Conservation (phyloP, 1,284 basidiomycete genomes). For the Singerocomus rubriflavus region DNA sequence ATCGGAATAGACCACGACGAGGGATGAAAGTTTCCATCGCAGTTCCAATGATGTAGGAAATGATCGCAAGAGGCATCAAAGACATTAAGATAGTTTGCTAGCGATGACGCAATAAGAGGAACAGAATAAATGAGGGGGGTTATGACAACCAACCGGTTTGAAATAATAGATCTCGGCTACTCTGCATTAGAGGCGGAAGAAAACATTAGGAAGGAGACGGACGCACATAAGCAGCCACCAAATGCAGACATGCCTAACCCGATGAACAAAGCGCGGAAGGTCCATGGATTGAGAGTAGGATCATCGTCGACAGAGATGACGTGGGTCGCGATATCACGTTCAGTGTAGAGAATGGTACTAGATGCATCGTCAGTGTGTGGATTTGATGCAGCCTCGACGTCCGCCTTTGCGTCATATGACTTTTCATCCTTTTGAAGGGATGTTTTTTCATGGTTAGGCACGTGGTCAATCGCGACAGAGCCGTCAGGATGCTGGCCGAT, state of each 20-base stretch:
- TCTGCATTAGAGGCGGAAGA: neutral
- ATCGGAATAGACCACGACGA: constrained; percentile 44
- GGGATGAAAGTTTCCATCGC: constrained; percentile 46
- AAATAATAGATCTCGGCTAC: constrained; percentile 59
- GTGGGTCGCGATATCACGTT: constrained; percentile 49
- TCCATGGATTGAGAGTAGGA: constrained; percentile 53
- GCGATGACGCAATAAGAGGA: neutral
- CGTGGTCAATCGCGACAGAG: constrained; percentile 10
- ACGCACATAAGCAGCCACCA: constrained; percentile 46
- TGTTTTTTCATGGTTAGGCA: constrained; percentile 32
- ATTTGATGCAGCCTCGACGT: constrained; percentile 31
- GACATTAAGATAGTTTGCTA: constrained; percentile 51
- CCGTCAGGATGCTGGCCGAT: neutral
- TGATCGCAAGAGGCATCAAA: constrained; percentile 49
- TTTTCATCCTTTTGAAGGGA: constrained; percentile 17
- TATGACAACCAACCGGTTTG: constrained; percentile 40
- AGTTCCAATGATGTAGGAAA: constrained; percentile 41
- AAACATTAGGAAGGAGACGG: neutral
- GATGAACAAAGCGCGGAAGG: constrained; percentile 56
- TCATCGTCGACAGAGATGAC: constrained; percentile 56
- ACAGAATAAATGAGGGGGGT: too few relatives aligned
- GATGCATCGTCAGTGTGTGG: constrained; percentile 17
- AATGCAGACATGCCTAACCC: constrained; percentile 61
- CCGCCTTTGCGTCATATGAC: constrained; percentile 23
- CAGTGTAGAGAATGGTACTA: constrained; percentile 38